phyloP scores from a whole-genome alignment of 768 basidiomycete genomes.

The Termitomyces sp. region DNA sequence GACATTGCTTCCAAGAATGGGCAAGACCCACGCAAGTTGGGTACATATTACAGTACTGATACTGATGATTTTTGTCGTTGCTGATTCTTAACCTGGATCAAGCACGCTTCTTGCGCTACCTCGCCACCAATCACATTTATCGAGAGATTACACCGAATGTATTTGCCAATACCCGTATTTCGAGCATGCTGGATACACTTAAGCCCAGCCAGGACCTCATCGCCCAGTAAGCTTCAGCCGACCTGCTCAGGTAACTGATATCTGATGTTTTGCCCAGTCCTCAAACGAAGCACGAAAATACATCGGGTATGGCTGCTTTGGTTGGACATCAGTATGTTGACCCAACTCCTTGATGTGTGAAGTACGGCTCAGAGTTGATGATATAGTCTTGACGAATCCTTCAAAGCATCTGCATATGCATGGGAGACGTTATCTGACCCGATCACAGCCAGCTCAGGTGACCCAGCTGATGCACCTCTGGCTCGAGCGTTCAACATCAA shows the following conservation, averaged over 20 bases:
- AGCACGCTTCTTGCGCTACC: constrained; percentile 35
- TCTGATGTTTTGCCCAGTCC: background rate
- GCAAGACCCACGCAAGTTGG: constrained; percentile 16
- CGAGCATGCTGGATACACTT: constrained; percentile 28
- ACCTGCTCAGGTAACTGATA: background rate
- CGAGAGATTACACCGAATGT: constrained; percentile 31
- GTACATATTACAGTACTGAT: background rate
- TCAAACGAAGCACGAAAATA: constrained; percentile 9
- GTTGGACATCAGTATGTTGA: constrained; percentile 19
- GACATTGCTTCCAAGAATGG: constrained; percentile 25
- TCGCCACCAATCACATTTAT: constrained; percentile 37
- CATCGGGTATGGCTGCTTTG: constrained; percentile 22
- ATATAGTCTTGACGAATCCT: constrained; percentile 25
- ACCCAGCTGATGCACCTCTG: constrained; percentile 20
- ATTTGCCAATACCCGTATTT: constrained; percentile 36
- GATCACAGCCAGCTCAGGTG: constrained; percentile 17
- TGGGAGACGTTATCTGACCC: constrained; percentile 29
- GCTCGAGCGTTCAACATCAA: constrained; percentile 19
- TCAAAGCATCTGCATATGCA: constrained; percentile 27
- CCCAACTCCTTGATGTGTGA: no score
- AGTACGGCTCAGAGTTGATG: background rate
- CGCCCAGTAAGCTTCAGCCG: constrained; percentile 18
- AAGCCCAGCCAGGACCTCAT: constrained; percentile 25
- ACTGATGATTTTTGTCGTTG: background rate
- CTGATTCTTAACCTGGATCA: background rate